Base-by-base conservation (phyloP, 192 early-diverging fungal genomes). In the Coemansia sp. region DNA sequence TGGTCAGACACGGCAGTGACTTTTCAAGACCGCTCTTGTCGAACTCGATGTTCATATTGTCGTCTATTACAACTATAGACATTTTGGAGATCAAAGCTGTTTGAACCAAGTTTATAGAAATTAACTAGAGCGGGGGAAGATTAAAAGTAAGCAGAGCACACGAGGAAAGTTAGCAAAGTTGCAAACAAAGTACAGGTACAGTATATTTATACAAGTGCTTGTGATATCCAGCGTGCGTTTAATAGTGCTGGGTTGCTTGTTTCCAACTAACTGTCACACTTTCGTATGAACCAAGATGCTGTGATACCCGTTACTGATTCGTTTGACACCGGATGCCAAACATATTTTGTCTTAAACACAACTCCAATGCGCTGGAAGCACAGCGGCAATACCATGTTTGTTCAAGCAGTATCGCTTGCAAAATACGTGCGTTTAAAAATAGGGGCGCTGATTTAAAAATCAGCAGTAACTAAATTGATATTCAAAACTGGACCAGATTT, bases 1-100 rank as follows among this genome's bases (percentile, higher is more conserved):
- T 75, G 2, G 73, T 72, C 38, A 81, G 66, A 49, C 75, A 66
- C 0, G 78, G 73, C 54, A 80, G 35, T 26, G 72, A 68, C 9
- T 23, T 63, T 19, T 71, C 61, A 2, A 80, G 62, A 4, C 4
- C 22, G 29, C 43, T 53, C 29, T 19, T 68, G 37, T 71, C 65
- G 49, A 62, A 59, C 12, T 51, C 25, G 10, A 23, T 45, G 53
- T 64, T 48, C 25, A 53, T 62, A 10, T 6, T 19, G 6, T 41
- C 23, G 57, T 26, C 53, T 16, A 29, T 29, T 9, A 55, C 14
- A 55, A 55, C 31, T n/a, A 55, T 55, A 11, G 53, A 55, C 53
- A 55, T 55, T 7, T 55, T 55, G 11, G 17, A 27, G 25, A 55
- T 52, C 3, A 52, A 17, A 23, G 5, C 41, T 45, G 41, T n/a